These are phyloP conservation scores for Centella asiatica DNA, from an alignment of 129 eudicot genomes.

Conservation along the genomic window DNA sequence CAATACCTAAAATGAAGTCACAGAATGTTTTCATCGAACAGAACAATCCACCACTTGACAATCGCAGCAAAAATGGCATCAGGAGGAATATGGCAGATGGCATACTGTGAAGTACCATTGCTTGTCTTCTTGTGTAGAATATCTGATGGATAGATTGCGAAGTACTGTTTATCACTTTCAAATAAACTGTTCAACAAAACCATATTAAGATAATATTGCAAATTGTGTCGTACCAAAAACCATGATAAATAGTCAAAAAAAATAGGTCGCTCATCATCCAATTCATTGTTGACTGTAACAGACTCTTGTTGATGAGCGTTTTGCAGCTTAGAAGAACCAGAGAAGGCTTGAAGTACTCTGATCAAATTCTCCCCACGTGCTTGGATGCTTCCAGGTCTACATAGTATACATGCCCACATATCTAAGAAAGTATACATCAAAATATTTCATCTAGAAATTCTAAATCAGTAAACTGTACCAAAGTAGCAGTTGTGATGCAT, in stretches of 20 bases:
- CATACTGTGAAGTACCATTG: slow-evolving; percentile 55
- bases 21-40: slow-evolving; percentile 38
- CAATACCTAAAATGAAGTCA: slow-evolving; percentile 71
- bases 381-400: slow-evolving; percentile 97
- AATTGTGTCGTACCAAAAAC: slow-evolving; percentile 61
- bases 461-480: slow-evolving; percentile 46
- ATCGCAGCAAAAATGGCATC: slow-evolving; percentile 55
- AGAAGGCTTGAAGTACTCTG: slow-evolving; percentile 71
- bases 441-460: slow-evolving; percentile 17
- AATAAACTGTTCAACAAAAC: not conserved
- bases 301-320: slow-evolving; percentile 44
- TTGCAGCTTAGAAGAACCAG: slow-evolving; percentile 49
- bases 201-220: not conserved
- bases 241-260: slow-evolving; percentile 78
- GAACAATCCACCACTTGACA: slow-evolving; percentile 33
- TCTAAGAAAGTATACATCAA: slow-evolving; percentile 22
- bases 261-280: slow-evolving; percentile 46
- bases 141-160: slow-evolving; percentile 39
- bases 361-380: slow-evolving; percentile 94
- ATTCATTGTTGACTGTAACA: slow-evolving; percentile 19
- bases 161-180: not conserved
- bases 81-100: slow-evolving; percentile 59
- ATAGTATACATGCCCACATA: slow-evolving; percentile 18
- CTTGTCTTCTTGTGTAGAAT: slow-evolving; percentile 63
- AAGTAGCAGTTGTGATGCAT: slow-evolving; percentile 60